Evolutionary conservation across 768 basidiomycete genomes (phyloP).

Genomic region (Agrocybe chaxingu): DNA sequence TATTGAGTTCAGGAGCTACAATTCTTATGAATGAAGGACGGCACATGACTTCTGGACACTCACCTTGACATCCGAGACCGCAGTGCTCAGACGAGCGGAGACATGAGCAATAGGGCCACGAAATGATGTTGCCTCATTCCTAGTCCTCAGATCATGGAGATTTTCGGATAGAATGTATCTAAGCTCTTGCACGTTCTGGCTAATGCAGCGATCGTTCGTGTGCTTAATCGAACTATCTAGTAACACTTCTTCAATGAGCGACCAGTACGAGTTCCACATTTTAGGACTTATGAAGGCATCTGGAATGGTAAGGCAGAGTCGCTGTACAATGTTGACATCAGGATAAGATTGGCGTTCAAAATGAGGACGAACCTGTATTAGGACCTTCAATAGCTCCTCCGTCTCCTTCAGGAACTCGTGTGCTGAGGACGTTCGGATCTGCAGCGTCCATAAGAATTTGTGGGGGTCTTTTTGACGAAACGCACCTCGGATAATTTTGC

Average conservation of each 20-base stretch:
- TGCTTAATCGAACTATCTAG: conserved; percentile 33
- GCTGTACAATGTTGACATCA: conserved; percentile 34
- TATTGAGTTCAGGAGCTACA: conserved; percentile 75
- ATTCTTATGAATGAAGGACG: background rate
- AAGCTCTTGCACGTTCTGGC: conserved; percentile 39
- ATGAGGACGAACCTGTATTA: conserved; percentile 54
- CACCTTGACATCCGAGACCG: conserved; percentile 53
- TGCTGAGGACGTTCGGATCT: conserved; percentile 56
- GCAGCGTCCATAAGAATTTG: background rate
- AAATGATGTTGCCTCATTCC: conserved; percentile 83
- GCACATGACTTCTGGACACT: background rate
- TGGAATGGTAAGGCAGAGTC: conserved; percentile 65
- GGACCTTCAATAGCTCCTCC: conserved; percentile 46
- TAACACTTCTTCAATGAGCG: conserved; percentile 45
- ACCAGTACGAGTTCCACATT: conserved; percentile 56
- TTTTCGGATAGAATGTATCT: conserved; percentile 51
- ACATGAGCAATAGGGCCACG: conserved; percentile 60
- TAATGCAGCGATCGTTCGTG: conserved; percentile 29
- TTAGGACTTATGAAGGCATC: conserved; percentile 75
- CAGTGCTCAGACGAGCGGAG: conserved; percentile 57
- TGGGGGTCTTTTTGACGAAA: background rate
- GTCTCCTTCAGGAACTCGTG: conserved; percentile 55
- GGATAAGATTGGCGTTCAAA: background rate
- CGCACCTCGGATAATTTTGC: conserved; percentile 63
- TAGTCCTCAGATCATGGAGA: conserved; percentile 64